Percentiles rank a stretch among this genome's conserved stretches.
phyloP scores from a whole-genome alignment of 768 basidiomycete genomes.

The Cantharellus cinnabarinus region DNA sequence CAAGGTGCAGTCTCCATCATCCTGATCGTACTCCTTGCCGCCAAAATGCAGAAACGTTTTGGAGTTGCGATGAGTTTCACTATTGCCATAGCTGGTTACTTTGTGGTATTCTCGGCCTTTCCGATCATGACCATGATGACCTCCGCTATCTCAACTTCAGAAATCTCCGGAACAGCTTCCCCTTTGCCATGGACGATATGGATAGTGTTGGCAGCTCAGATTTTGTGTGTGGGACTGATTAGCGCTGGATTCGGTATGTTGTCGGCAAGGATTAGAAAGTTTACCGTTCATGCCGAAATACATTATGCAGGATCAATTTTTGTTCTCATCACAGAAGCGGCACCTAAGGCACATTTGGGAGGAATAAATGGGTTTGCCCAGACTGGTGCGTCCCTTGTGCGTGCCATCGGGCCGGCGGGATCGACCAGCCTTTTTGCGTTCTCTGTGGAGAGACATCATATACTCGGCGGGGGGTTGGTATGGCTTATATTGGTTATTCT shows the following conservation, averaged over 20 bases:
- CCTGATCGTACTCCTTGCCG: neutral
- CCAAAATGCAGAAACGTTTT: neutral
- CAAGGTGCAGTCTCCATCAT: neutral
- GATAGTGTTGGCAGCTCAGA: too few relatives aligned
- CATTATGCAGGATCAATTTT: too few relatives aligned
- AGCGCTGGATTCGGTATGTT: neutral
- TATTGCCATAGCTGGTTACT: neutral
- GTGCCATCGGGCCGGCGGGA: slow-evolving; percentile 5
- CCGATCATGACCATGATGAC: neutral
- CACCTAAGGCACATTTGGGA: slow-evolving; percentile 2
- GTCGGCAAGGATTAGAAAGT: too few relatives aligned
- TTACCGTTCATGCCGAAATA: too few relatives aligned
- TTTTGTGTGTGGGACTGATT: too few relatives aligned
- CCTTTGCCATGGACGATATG: too few relatives aligned
- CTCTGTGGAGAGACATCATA: neutral
- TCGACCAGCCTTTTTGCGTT: slow-evolving; percentile 6
- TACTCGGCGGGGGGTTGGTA: too few relatives aligned
- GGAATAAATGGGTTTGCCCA: slow-evolving; percentile 5
- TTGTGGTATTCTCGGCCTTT: neutral
- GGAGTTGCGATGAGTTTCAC: neutral
- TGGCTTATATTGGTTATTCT: too few relatives aligned
- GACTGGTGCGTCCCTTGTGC: neutral
- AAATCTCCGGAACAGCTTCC: too few relatives aligned
- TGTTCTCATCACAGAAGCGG: slow-evolving; percentile 5
- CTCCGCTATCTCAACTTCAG: too few relatives aligned